Conservation (phyloP, 2,329 filamentous ascomycete species). For the Myriangium duriaei region DNA sequence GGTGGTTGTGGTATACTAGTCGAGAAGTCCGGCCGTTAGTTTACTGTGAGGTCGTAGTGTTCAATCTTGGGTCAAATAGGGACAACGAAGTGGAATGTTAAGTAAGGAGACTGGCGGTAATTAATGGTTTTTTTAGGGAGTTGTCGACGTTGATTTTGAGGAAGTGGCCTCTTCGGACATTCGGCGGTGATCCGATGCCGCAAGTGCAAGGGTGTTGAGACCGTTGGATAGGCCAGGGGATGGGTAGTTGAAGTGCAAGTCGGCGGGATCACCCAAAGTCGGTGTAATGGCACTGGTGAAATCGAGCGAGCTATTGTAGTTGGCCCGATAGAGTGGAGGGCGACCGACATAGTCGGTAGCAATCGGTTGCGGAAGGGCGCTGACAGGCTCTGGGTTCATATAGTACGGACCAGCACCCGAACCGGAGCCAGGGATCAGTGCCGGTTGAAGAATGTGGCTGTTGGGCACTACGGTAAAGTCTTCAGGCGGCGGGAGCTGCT, state of each 20-base stretch:
- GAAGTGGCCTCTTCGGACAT: slow-evolving; percentile 16
- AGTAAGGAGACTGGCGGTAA: neutral
- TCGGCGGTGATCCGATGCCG: slow-evolving; percentile 23
- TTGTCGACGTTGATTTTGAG: slow-evolving; percentile 4
- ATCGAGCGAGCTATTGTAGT: slow-evolving; percentile 22
- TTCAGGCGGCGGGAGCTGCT: slow-evolving; percentile 10
- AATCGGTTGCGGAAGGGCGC: slow-evolving; percentile 21
- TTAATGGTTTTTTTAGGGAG: slow-evolving; percentile 1
- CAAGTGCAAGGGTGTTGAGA: slow-evolving; percentile 26
- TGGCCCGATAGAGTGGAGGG: slow-evolving; percentile 22
- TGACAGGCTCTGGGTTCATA: slow-evolving; percentile 22
- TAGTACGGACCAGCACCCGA: slow-evolving; percentile 21
- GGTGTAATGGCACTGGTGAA: slow-evolving; percentile 20
- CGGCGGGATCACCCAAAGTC: slow-evolving; percentile 20
- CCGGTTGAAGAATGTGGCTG: slow-evolving; percentile 14
- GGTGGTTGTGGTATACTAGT: neutral
- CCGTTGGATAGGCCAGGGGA: slow-evolving; percentile 26
- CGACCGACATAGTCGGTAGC: slow-evolving; percentile 20
- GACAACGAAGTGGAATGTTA: slow-evolving; percentile 2
- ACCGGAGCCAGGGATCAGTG: slow-evolving; percentile 12
- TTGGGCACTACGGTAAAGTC: slow-evolving; percentile 13
- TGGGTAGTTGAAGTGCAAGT: slow-evolving; percentile 22
- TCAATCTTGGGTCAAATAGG: slow-evolving; percentile 4
- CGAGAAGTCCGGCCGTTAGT: neutral
- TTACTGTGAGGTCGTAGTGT: neutral